phyloP scores from a whole-genome alignment of 2,329 filamentous ascomycete genomes.

The Penicillium olsonii region DNA sequence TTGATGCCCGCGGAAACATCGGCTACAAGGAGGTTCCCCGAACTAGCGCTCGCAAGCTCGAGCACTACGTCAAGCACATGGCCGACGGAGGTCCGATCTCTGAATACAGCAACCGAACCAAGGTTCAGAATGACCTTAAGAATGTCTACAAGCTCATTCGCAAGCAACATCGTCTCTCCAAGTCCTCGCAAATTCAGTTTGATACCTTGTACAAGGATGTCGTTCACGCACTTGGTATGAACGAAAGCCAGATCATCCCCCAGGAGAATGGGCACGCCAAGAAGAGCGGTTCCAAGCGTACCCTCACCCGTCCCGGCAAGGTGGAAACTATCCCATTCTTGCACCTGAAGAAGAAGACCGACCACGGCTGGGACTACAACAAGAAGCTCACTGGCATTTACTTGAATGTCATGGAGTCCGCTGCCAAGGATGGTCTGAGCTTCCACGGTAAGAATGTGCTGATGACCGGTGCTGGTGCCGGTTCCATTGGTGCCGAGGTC shows the following conservation, averaged over 20 bases:
- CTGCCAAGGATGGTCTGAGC: slow-evolving; percentile 81
- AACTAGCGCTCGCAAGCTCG: slow-evolving; percentile 88
- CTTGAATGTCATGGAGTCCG: slow-evolving; percentile 85
- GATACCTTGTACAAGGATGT: slow-evolving; percentile 94
- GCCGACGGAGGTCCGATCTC: slow-evolving; percentile 97
- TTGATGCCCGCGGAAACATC: slow-evolving; percentile 89
- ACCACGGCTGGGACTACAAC: slow-evolving; percentile 98
- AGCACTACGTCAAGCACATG: slow-evolving; percentile 99
- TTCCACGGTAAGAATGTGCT: slow-evolving; percentile 95
- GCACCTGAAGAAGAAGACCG: slow-evolving; percentile 94
- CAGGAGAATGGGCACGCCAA: slow-evolving; percentile 71
- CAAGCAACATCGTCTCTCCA: slow-evolving; percentile 96
- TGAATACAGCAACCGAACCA: slow-evolving; percentile 96
- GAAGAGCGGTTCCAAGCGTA: slow-evolving; percentile 54
- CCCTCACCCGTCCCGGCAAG: slow-evolving; percentile 74
- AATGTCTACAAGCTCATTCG: slow-evolving; percentile 98
- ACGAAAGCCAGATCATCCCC: slow-evolving; percentile 94
- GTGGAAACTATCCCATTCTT: slow-evolving; percentile 97
- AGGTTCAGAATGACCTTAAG: slow-evolving; percentile 93
- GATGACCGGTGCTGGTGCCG: slow-evolving; percentile 97
- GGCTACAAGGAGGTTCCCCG: slow-evolving; percentile 87
- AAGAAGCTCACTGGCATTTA: slow-evolving; percentile 96
- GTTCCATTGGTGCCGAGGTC: slow-evolving; percentile 96
- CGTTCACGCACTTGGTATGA: slow-evolving; percentile 92
- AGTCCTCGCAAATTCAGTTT: slow-evolving; percentile 94